Conservation (phyloP, 768 basidiomycete species). For the Saitozyma sp. region DNA sequence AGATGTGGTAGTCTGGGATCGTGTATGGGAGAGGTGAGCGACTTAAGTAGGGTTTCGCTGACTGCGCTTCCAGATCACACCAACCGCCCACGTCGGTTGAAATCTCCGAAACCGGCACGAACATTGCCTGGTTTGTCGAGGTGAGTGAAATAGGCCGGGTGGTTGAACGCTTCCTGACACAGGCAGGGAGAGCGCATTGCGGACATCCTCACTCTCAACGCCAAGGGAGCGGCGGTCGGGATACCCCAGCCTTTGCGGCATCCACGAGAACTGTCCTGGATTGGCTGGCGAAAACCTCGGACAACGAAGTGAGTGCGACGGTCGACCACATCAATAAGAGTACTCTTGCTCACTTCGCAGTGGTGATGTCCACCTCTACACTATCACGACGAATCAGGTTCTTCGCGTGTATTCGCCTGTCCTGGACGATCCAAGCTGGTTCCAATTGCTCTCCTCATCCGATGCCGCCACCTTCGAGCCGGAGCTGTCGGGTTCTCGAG, state of each 20-base stretch:
- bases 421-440: slow-evolving; percentile 75
- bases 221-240: slow-evolving; percentile 21
- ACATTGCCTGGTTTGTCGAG: slow-evolving; percentile 34
- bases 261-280: slow-evolving; percentile 38
- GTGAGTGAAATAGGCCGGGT: slow-evolving; percentile 5
- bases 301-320: slow-evolving; percentile 18
- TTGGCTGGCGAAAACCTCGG: slow-evolving; percentile 40
- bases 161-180: neutral
- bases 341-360: slow-evolving; percentile 11
- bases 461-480: slow-evolving; percentile 64
- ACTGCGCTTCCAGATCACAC: slow-evolving; percentile 8
- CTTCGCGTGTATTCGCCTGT: slow-evolving; percentile 84
- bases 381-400: slow-evolving; percentile 76
- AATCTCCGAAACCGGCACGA: slow-evolving; percentile 23
- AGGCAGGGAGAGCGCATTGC: slow-evolving; percentile 21
- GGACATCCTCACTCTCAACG: slow-evolving; percentile 27
- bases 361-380: slow-evolving; percentile 61
- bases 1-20: slow-evolving; percentile 44
- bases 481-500: slow-evolving; percentile 62
- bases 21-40: slow-evolving; percentile 40
- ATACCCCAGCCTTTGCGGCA: slow-evolving; percentile 40
- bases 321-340: no score
- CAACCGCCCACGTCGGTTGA: slow-evolving; percentile 17
- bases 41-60: neutral
- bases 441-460: slow-evolving; percentile 67